These are phyloP conservation scores for Aspergillus intermedius DNA, from an alignment of 2,329 filamentous ascomycete genomes.

Conservation along the genomic window DNA sequence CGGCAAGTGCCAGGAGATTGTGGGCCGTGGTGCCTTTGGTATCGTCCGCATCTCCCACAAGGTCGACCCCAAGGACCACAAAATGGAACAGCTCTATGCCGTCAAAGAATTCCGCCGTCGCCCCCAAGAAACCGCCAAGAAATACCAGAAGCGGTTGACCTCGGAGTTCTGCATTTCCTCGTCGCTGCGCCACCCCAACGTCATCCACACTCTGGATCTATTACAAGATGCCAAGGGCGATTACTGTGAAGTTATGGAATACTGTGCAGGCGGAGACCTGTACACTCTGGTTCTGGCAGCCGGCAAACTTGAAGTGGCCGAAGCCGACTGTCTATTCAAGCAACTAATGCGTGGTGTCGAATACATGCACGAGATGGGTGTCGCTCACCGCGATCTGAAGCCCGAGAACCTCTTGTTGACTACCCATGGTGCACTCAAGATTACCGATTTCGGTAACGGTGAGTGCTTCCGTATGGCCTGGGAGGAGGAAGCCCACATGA, in stretches of 20 bases:
- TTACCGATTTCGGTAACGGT: slow-evolving; percentile 97
- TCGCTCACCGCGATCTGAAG: slow-evolving; percentile 93
- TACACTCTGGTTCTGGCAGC: slow-evolving; percentile 89
- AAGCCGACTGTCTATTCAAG: slow-evolving; percentile 98
- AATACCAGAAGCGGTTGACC: slow-evolving; percentile 94
- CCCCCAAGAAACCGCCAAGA: slow-evolving; percentile 90
- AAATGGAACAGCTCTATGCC: slow-evolving; percentile 82
- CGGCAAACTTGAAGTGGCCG: slow-evolving; percentile 77
- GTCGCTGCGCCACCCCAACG: slow-evolving; percentile 90
- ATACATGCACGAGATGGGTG: slow-evolving; percentile 99
- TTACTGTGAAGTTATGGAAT: slow-evolving; percentile 99
- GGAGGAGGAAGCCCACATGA: slow-evolving; percentile 98
- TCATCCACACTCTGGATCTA: slow-evolving; percentile 94
- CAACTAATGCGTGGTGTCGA: slow-evolving; percentile 98
- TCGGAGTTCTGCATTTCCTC: slow-evolving; percentile 99
- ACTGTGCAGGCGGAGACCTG: slow-evolving; percentile 90
- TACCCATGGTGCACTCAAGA: slow-evolving; percentile 86
- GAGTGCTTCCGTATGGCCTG: slow-evolving; percentile 99
- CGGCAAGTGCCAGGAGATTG: slow-evolving; percentile 95
- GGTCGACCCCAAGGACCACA: slow-evolving; percentile 69
- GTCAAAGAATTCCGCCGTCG: slow-evolving; percentile 96
- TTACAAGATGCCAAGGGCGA: slow-evolving; percentile 94
- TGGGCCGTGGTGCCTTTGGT: slow-evolving; percentile 92
- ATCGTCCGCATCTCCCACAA: slow-evolving; percentile 98
- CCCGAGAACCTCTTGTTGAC: slow-evolving; percentile 94